phyloP scores from a whole-genome alignment of 2,329 filamentous ascomycete genomes.

The Beauveria scarabaeidicola region DNA sequence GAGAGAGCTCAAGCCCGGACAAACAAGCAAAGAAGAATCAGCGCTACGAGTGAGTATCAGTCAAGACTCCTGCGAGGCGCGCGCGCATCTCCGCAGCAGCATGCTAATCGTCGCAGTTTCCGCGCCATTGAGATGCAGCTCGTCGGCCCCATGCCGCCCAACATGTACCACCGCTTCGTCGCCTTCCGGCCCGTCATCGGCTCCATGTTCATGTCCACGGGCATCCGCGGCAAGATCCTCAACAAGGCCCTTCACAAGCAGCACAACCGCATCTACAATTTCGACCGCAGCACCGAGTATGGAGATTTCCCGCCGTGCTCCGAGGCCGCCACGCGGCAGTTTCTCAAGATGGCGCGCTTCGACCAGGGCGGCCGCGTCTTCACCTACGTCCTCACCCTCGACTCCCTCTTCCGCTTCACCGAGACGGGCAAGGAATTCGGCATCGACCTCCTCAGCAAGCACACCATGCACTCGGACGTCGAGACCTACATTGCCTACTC shows the following conservation, averaged over 20 bases:
- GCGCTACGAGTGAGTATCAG: conserved; percentile 56
- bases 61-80: no score
- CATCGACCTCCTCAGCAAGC: conserved; percentile 86
- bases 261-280: conserved; percentile 83
- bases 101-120: conserved; percentile 49
- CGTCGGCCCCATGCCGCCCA: conserved; percentile 67
- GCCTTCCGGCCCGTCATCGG: conserved; percentile 88
- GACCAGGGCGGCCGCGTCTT: conserved; percentile 81
- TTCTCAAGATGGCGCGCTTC: conserved; percentile 78
- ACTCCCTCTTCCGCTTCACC: conserved; percentile 81
- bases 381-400: conserved; percentile 85
- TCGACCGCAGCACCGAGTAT: conserved; percentile 65
- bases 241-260: conserved; percentile 86
- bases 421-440: conserved; percentile 95
- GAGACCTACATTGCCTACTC: conserved; percentile 85
- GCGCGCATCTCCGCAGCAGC: not conserved
- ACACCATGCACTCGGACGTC: conserved; percentile 94
- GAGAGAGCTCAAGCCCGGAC: conserved; percentile 24
- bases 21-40: conserved; percentile 43
- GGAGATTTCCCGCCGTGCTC: conserved; percentile 60
- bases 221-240: conserved; percentile 69
- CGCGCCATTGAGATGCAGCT: conserved; percentile 90
- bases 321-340: conserved; percentile 64
- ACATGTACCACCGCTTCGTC: conserved; percentile 85
- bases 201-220: conserved; percentile 74